A percentile compares a stretch with the other conserved stretches of the same genome.
phyloP scores from a whole-genome alignment of 1,284 basidiomycete species.

The Lignosus rhinocerotis region DNA sequence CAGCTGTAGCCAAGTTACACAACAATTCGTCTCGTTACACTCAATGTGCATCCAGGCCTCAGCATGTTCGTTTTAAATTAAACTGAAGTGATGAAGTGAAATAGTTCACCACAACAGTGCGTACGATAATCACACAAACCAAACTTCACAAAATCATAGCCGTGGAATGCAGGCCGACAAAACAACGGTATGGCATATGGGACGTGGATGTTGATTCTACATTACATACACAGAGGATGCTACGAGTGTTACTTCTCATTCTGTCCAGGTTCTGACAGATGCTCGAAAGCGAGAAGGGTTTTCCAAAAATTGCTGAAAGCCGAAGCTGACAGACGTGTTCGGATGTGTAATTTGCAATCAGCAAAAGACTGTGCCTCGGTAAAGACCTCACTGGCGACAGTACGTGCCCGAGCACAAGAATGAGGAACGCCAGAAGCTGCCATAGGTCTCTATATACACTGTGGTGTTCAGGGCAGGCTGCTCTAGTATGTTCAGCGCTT shows the following conservation, averaged over 20 bases:
- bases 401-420: slow-evolving; percentile 90
- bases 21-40: neutral
- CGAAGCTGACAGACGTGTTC: slow-evolving; percentile 40
- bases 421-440: slow-evolving; percentile 29
- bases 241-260: neutral
- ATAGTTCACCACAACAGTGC: too few relatives aligned
- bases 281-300: slow-evolving; percentile 53
- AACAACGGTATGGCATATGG: too few relatives aligned
- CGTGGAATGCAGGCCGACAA: too few relatives aligned
- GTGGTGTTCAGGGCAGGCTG: neutral
- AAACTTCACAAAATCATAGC: too few relatives aligned
- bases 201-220: too few relatives aligned
- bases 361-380: slow-evolving; percentile 83
- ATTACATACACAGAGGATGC: too few relatives aligned
- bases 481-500: neutral
- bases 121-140: too few relatives aligned
- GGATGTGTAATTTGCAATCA: slow-evolving; percentile 82
- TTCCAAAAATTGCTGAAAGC: slow-evolving; percentile 40
- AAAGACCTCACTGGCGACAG: slow-evolving; percentile 87
- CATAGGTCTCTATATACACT: neutral
- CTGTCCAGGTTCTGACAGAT: neutral
- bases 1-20: slow-evolving; percentile 18
- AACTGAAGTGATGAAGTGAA: too few relatives aligned
- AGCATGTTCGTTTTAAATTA: too few relatives aligned
- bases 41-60: neutral